These are phyloP conservation scores for Tripidium arundinaceum DNA, from an alignment of 202 grass and related monocot species.

Conservation along the genomic window DNA sequence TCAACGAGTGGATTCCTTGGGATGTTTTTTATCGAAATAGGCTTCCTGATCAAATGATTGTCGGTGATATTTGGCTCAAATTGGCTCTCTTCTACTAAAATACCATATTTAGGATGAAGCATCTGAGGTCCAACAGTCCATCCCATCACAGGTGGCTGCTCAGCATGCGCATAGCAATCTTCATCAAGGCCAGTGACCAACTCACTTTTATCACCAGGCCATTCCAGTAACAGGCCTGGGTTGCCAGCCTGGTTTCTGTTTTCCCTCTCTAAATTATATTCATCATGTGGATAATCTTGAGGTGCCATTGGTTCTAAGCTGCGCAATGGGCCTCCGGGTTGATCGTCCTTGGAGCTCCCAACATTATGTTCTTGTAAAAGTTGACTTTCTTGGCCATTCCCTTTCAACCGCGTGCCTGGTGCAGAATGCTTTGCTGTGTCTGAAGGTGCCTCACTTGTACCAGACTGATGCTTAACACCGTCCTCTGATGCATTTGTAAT, in stretches of 20 bases:
- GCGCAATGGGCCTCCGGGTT: neutral
- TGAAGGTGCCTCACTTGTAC: slow-evolving; percentile 1
- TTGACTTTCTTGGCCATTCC: slow-evolving; percentile 13
- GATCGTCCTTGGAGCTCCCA: neutral
- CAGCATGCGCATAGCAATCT: slow-evolving; percentile 13
- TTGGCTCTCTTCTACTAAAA: slow-evolving; percentile 48
- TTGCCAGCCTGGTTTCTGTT: slow-evolving; percentile 1
- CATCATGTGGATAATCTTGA: slow-evolving; percentile 35
- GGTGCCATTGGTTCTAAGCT: slow-evolving; percentile 24
- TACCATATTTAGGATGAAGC: slow-evolving; percentile 69
- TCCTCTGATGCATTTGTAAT: slow-evolving; percentile 27
- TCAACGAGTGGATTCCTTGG: slow-evolving; percentile 94
- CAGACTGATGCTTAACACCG: slow-evolving; percentile 13
- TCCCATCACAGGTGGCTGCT: slow-evolving; percentile 47
- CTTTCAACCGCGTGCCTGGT: slow-evolving; percentile 1
- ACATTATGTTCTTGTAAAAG: slow-evolving; percentile 16
- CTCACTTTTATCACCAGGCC: slow-evolving; percentile 20
- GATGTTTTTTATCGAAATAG: slow-evolving; percentile 73
- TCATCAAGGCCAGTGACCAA: slow-evolving; percentile 17
- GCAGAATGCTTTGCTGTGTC: neutral
- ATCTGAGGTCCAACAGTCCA: slow-evolving; percentile 59
- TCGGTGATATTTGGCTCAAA: slow-evolving; percentile 40
- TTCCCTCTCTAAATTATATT: slow-evolving; percentile 36
- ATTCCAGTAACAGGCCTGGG: neutral
- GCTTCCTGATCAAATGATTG: slow-evolving; percentile 48